These are phyloP conservation scores for Fusarium virguliforme DNA, from an alignment of 2,329 filamentous ascomycete species.

Conservation along the genomic window DNA sequence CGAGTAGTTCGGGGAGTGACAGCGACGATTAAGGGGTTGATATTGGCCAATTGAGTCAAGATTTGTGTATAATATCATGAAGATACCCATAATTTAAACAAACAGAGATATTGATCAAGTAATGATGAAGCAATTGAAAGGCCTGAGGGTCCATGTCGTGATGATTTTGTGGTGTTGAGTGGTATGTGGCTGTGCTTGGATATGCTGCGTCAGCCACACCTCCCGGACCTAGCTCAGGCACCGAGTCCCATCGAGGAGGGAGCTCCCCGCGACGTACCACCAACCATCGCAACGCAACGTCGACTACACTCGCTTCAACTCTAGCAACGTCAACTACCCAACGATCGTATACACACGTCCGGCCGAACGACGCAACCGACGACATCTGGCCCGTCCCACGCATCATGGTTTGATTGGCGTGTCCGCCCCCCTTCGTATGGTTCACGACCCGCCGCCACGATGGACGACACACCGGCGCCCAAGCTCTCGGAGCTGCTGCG, in stretches of 20 bases:
- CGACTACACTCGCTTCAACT: constrained; percentile 29
- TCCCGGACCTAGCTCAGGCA: constrained; percentile 21
- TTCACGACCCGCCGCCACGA: constrained; percentile 48
- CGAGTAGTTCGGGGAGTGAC: constrained; percentile 64
- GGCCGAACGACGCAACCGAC: constrained; percentile 2
- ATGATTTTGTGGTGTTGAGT: constrained; percentile 15
- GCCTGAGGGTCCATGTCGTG: background rate
- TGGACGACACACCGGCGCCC: constrained; percentile 76
- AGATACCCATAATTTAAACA: constrained; percentile 12
- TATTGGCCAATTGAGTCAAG: background rate
- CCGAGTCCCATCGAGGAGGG: background rate
- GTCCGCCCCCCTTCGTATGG: constrained; percentile 42
- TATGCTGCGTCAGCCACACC: constrained; percentile 40
- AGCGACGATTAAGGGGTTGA: constrained; percentile 41
- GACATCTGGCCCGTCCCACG: constrained; percentile 5
- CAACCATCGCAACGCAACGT: constrained; percentile 6
- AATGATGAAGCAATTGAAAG: background rate
- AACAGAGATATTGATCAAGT: background rate
- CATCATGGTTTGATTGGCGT: constrained; percentile 52
- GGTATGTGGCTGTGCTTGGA: constrained; percentile 40
- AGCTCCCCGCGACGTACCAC: constrained; percentile 44
- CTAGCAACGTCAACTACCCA: constrained; percentile 1
- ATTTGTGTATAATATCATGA: background rate
- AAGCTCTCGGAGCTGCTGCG: constrained; percentile 94
- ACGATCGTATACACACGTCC: background rate